These are phyloP conservation scores for Yamadazyma kanchanaburiensis DNA, from an alignment of 1,139 yeast species.

Conservation along the genomic window DNA sequence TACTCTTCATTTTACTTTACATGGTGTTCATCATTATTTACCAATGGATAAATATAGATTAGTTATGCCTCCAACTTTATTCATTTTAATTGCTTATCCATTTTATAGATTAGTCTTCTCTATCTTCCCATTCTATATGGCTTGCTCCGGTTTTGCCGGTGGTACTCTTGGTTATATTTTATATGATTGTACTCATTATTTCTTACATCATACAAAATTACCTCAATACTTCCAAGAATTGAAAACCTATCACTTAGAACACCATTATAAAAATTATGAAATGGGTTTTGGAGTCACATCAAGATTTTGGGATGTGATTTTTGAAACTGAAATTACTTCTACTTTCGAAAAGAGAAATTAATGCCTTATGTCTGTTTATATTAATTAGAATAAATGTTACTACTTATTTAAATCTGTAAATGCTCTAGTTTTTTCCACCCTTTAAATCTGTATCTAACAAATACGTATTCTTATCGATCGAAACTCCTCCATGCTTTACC, in stretches of 20 bases:
- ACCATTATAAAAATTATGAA: slow-evolving; percentile 95
- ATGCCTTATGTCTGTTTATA: background rate
- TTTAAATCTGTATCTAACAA: too few relatives aligned
- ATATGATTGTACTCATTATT: slow-evolving; percentile 85
- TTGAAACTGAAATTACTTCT: slow-evolving; percentile 59
- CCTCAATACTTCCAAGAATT: slow-evolving; percentile 74
- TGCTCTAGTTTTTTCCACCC: slow-evolving; percentile 3
- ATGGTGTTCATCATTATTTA: slow-evolving; percentile 94
- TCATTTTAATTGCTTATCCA: slow-evolving; percentile 45
- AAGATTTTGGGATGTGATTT: slow-evolving; percentile 89
- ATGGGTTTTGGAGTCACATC: slow-evolving; percentile 95
- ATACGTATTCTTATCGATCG: slow-evolving; percentile 8
- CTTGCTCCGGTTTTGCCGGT: slow-evolving; percentile 74
- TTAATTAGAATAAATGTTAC: slow-evolving; percentile 1
- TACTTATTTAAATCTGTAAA: slow-evolving; percentile 1
- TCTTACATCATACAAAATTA: slow-evolving; percentile 80
- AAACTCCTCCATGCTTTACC: slow-evolving; percentile 8
- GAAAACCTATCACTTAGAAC: slow-evolving; percentile 91
- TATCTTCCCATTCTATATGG: slow-evolving; percentile 44
- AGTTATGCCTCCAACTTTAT: slow-evolving; percentile 93
- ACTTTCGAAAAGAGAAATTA: slow-evolving; percentile 34
- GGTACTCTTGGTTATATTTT: slow-evolving; percentile 90
- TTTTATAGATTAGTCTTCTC: slow-evolving; percentile 38
- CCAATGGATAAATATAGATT: slow-evolving; percentile 95
- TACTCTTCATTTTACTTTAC: slow-evolving; percentile 83